phyloP scores from a whole-genome alignment of 306 rosid genomes.

The Prunus dulcis region DNA sequence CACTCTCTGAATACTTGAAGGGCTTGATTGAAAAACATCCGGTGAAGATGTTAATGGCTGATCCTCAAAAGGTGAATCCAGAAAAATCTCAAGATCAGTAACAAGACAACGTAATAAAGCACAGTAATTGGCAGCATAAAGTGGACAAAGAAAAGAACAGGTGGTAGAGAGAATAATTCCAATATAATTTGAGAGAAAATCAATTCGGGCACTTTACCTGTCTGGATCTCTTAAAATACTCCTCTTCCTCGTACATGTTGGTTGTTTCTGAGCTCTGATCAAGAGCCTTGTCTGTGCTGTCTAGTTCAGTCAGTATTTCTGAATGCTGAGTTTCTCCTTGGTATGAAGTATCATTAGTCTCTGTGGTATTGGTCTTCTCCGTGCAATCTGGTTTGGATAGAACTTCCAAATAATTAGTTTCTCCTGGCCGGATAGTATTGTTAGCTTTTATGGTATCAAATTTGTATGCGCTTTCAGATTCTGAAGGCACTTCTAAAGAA shows the following conservation, averaged over 20 bases:
- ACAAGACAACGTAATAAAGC: conserved; percentile 11
- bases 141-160: background rate
- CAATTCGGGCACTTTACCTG: conserved; percentile 35
- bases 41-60: conserved; percentile 32
- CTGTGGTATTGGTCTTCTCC: background rate
- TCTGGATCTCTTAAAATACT: conserved; percentile 20
- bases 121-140: conserved; percentile 5
- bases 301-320: background rate
- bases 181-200: background rate
- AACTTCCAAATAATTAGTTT: background rate
- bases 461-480: conserved; percentile 22
- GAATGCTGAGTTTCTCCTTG: conserved; percentile 8
- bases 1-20: conserved; percentile 22
- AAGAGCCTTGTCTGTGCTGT: background rate
- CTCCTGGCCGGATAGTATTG: background rate
- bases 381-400: background rate
- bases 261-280: conserved; percentile 20
- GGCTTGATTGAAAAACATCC: conserved; percentile 34
- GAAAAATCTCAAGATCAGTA: conserved; percentile 19
- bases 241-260: conserved; percentile 27
- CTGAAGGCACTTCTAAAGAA: conserved; percentile 26
- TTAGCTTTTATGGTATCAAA: background rate
- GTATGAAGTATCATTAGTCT: conserved; percentile 1
- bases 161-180: conserved; percentile 6
- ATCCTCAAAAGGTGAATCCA: conserved; percentile 37